Evolutionary conservation across 768 basidiomycete species (phyloP), one percentile per base, ranked within the genome.

Genomic region (Psilocybe subaeruginosa): DNA sequence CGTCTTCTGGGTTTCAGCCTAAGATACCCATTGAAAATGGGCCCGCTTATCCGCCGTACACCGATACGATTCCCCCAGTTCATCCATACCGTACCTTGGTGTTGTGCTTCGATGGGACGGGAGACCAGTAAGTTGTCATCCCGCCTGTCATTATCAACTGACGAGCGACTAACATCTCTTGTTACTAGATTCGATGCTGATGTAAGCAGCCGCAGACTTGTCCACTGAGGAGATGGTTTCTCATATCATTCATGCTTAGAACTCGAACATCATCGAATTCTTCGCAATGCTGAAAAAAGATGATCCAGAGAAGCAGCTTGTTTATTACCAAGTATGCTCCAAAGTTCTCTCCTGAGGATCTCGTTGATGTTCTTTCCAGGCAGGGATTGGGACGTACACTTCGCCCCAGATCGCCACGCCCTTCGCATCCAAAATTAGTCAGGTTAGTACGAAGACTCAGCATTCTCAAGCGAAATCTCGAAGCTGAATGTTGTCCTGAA

Each of bases 81-180:
- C 73, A 76, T 49, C 51, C 65, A 8, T 64, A 61, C 54, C 75
- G 87, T 33, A 88, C 85, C 0, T 65, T 89, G 7, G 81, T 90
- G 0, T 75, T 91, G 4, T 90, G 90, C 69, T 91, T 91, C 66
- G 90, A 91, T 70, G 87, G 83, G 3, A 84, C 82, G 4, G 80
- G 80, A 46, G 79, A 82, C 60, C 77, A 81, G 71, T 76, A 39
- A 60, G 69, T 69, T 37, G n/a, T n/a, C n/a, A n/a, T n/a, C n/a
- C n/a, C n/a, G n/a, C 43, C 9, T 66, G 51, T 47, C 3, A 30
- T 39, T 33, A 45, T 47, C 14, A 47, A 31, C 12, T 54, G 45
- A 16, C 31, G 12, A 29, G 7, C 49, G 3, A 30, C 14, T 33
- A 17, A 54, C 8, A 12, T 35, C 47, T 46, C 17, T 1, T 48